Conservation (phyloP, 768 basidiomycete genomes). For the Dictyophora rubrovolvata region DNA sequence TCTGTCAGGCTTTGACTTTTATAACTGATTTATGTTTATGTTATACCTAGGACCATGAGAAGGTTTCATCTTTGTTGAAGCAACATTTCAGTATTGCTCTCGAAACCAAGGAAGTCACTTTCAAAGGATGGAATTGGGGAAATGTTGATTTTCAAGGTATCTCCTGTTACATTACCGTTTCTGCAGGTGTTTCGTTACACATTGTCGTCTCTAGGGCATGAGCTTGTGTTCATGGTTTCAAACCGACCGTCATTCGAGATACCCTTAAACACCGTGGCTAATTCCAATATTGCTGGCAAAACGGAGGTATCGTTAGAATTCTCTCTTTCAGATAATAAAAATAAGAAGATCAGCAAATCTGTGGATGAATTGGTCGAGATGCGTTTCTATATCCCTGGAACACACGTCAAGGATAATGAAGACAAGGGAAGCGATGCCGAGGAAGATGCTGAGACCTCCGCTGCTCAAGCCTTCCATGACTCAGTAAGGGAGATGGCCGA, state of each 20-base stretch:
- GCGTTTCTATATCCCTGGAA: conserved; percentile 90
- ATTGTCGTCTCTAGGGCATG: conserved; percentile 48
- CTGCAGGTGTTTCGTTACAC: background rate
- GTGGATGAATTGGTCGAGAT: conserved; percentile 92
- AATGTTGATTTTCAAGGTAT: conserved; percentile 86
- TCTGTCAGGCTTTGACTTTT: conserved; percentile 8
- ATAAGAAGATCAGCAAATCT: conserved; percentile 33
- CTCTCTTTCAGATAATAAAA: conserved; percentile 36
- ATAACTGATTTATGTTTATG: conserved; percentile 3
- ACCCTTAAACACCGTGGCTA: conserved; percentile 77
- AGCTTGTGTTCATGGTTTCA: conserved; percentile 83
- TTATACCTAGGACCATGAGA: conserved; percentile 71
- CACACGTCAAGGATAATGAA: conserved; percentile 47
- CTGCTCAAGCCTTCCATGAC: conserved; percentile 96
- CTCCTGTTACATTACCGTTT: conserved; percentile 10
- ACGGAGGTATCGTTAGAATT: conserved; percentile 99
- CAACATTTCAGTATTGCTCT: conserved; percentile 79
- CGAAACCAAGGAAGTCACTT: conserved; percentile 75
- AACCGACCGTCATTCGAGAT: conserved; percentile 86
- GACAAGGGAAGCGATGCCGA: conserved; percentile 56
- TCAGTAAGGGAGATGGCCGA: conserved; percentile 93
- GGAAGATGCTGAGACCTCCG: conserved; percentile 72
- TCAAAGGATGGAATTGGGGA: conserved; percentile 99
- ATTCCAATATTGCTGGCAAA: conserved; percentile 95
- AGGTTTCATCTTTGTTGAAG: conserved; percentile 68